Base-by-base conservation (phyloP, 2,329 filamentous ascomycete genomes). In the Tolypocladium sp. region DNA sequence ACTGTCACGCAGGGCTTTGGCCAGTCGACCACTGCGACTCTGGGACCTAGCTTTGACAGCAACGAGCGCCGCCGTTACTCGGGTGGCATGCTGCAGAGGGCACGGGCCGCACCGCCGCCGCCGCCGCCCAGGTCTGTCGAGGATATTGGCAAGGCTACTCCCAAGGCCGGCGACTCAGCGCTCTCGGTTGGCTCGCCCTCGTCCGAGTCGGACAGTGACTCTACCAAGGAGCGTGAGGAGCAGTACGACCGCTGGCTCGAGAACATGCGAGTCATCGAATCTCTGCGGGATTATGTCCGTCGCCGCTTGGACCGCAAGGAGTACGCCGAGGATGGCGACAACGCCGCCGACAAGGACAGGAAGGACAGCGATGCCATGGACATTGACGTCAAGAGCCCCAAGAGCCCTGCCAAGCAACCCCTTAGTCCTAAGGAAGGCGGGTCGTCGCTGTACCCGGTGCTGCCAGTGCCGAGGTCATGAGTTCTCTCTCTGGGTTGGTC, bases 1-100 rank as follows among this genome's bases (percentile, higher is more conserved):
- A 82, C 89, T 53, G 86, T 90, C 57, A 86, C 82, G 60, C 82
- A 86, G 52, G 87, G 88, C 70, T 90, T 88, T 68, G 81, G 86
- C 37, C 86, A 88, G 63, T 83, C 85, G 3, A 84, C 86, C 42
- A 86, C 89, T 2, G 86, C 89, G 17, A 88, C 87, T 27, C 82
- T 93, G 20, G 90, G 88, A 1, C 82, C 85, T 17, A 86, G 76
- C 67, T 88, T 87, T 63, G 84, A 86, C 60, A 77, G 75, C 62
- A 83, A 84, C 63, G 82, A 84, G 68, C 83, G 85, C 55, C 83
- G 85, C 56, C 83, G 85, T 61, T 88, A 84, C 73, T 85, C 84
- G 40, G 85, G 85, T 46, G 84, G 85, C 55, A 82, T 88, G 78
- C 81, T 89, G 49, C 86, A 89, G 73, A 80, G 81, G 57, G 80